Conservation (phyloP, 148 eudicot genomes). For the Dianthus caryophyllus region DNA sequence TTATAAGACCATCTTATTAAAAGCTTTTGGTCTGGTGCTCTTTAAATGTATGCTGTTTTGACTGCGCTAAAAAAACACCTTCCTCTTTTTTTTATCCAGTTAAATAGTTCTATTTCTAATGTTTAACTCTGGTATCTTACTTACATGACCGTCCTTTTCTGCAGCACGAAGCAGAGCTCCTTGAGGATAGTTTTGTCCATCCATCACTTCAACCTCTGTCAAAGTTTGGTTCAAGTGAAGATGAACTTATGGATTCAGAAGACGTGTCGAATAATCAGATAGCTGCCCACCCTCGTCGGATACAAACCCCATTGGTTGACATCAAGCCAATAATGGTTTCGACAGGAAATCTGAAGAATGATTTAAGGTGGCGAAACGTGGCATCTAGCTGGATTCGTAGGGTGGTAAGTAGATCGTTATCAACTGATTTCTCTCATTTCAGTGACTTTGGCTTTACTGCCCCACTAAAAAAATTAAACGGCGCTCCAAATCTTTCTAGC, state of each 20-base stretch:
- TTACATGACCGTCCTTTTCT: conserved; percentile 7
- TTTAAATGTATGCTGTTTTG: neutral
- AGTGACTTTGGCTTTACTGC: neutral
- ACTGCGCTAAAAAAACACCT: neutral
- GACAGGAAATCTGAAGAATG: conserved; percentile 45
- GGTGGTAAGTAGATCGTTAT: conserved; percentile 53
- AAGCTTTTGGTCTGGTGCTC: neutral
- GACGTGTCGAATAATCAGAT: conserved; percentile 51
- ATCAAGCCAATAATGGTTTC: conserved; percentile 48
- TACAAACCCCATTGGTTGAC: conserved; percentile 41
- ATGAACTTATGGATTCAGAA: conserved; percentile 86
- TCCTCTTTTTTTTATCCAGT: neutral
- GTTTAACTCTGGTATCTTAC: neutral
- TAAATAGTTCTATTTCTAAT: neutral
- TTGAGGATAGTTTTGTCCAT: conserved; percentile 72
- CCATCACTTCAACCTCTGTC: conserved; percentile 73
- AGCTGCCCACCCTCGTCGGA: conserved; percentile 35
- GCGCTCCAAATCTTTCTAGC: neutral
- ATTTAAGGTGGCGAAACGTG: conserved; percentile 51
- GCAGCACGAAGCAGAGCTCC: conserved; percentile 84
- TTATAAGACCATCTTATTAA: neutral
- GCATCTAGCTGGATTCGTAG: conserved; percentile 67
- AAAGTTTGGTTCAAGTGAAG: conserved; percentile 79
- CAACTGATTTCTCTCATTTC: neutral
- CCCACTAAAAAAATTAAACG: too few species aligned